phyloP scores from a whole-genome alignment of 2,329 filamentous ascomycete genomes.

The Hymenoscyphus repandus region DNA sequence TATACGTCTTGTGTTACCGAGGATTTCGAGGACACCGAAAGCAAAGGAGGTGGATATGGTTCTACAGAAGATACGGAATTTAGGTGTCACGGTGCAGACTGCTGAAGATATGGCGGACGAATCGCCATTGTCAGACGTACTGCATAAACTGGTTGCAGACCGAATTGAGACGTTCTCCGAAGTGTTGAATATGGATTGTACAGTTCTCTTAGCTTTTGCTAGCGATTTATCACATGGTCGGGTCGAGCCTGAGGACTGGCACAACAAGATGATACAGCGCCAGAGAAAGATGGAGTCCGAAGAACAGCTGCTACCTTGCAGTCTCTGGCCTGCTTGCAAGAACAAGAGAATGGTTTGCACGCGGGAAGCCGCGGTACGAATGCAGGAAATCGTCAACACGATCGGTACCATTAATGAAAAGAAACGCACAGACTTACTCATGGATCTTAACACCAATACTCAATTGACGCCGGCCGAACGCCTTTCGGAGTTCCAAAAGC shows the following conservation, averaged over 20 bases:
- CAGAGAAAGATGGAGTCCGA: constrained; percentile 60
- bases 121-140: constrained; percentile 17
- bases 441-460: constrained; percentile 33
- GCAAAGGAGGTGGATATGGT: constrained; percentile 50
- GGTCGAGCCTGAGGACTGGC: constrained; percentile 29
- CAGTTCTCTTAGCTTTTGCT: constrained; percentile 61
- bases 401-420: constrained; percentile 57
- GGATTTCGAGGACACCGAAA: constrained; percentile 43
- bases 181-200: constrained; percentile 53
- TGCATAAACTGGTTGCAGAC: constrained; percentile 34
- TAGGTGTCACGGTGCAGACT: constrained; percentile 34
- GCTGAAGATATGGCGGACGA: constrained; percentile 22
- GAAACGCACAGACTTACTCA: constrained; percentile 47
- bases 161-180: constrained; percentile 35
- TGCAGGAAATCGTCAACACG: constrained; percentile 57
- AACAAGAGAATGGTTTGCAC: constrained; percentile 55
- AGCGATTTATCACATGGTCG: constrained; percentile 50
- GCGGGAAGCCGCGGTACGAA: constrained; percentile 53
- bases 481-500: constrained; percentile 34
- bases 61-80: constrained; percentile 48
- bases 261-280: constrained; percentile 26
- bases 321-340: constrained; percentile 56
- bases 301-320: constrained; percentile 52
- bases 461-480: constrained; percentile 23
- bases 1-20: constrained; percentile 56